These are phyloP conservation scores for Trichosporon sp. DNA, from an alignment of 1,284 basidiomycete genomes.

Conservation along the genomic window DNA sequence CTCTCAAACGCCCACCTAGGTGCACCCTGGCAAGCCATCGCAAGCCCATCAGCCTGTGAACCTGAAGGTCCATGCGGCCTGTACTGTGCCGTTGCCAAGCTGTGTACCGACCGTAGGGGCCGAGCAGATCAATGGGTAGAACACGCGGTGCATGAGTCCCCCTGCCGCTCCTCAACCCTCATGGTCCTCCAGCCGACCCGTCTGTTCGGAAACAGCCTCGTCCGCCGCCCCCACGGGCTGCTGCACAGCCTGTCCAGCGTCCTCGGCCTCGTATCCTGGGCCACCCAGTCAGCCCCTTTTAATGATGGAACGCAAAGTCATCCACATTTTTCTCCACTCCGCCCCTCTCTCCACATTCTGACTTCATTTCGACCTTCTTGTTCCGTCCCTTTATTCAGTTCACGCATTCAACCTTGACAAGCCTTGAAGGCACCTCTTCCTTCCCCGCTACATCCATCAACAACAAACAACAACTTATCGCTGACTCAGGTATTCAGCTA, in stretches of 20 bases:
- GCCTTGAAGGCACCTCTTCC: slow-evolving; percentile 6
- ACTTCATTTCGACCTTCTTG: not conserved
- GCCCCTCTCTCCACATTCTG: slow-evolving; percentile 8
- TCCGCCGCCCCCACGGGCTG: not conserved
- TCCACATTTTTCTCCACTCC: not conserved
- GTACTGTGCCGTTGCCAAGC: not conserved
- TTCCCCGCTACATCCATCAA: not conserved
- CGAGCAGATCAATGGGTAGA: not conserved
- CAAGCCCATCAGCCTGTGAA: not conserved
- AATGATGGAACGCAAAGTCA: not conserved
- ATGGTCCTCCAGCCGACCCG: slow-evolving; percentile 2
- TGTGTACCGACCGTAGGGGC: slow-evolving; percentile 4
- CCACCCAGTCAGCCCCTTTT: not conserved
- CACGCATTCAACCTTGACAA: not conserved
- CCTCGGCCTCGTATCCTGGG: not conserved
- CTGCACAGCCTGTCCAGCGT: slow-evolving; percentile 1
- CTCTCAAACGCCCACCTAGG: not conserved
- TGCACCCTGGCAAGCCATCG: slow-evolving; percentile 15
- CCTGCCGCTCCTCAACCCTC: slow-evolving; percentile 6
- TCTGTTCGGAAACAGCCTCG: not conserved
- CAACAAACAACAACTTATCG: not conserved
- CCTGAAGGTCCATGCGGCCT: not conserved
- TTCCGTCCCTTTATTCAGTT: slow-evolving; percentile 7
- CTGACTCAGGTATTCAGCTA: slow-evolving; percentile 12
- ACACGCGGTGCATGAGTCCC: slow-evolving; percentile 4